A percentile compares a stretch with the other conserved stretches of the same genome.
phyloP scores from a whole-genome alignment of 805 yeast genomes.

The Myxozyma vanderwaltii region DNA sequence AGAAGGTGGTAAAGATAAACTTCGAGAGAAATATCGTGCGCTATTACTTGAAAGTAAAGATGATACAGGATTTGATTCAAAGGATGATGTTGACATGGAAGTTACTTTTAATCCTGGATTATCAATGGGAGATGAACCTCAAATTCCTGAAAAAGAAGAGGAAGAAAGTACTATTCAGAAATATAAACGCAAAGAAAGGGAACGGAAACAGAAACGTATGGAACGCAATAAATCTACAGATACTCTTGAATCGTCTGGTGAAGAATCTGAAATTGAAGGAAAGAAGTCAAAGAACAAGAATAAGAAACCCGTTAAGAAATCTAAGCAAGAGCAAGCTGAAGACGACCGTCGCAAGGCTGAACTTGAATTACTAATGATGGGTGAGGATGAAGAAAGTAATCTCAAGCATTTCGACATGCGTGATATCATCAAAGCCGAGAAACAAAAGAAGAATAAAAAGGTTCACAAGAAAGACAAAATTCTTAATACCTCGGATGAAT shows the following conservation, averaged over 20 bases:
- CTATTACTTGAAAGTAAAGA: conserved; percentile 47
- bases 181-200: conserved; percentile 85
- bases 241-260: conserved; percentile 42
- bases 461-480: conserved; percentile 46
- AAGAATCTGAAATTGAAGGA: conserved; percentile 37
- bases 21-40: conserved; percentile 62
- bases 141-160: conserved; percentile 53
- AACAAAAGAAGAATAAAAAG: conserved; percentile 40
- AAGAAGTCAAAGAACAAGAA: conserved; percentile 39
- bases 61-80: conserved; percentile 42
- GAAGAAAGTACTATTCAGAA: conserved; percentile 77
- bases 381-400: conserved; percentile 51
- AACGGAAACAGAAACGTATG: conserved; percentile 79
- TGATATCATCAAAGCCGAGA: conserved; percentile 74
- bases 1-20: conserved; percentile 34
- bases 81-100: conserved; percentile 85
- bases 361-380: conserved; percentile 72
- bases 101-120: conserved; percentile 92
- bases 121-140: conserved; percentile 47
- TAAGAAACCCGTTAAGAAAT: conserved; percentile 18
- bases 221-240: conserved; percentile 49
- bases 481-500: conserved; percentile 52
- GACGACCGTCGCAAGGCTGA: conserved; percentile 58
- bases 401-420: conserved; percentile 76
- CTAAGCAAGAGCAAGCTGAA: conserved; percentile 38